Evolutionary conservation across 495 filamentous ascomycete genomes (phyloP).

Genomic region (Tuber indicum): DNA sequence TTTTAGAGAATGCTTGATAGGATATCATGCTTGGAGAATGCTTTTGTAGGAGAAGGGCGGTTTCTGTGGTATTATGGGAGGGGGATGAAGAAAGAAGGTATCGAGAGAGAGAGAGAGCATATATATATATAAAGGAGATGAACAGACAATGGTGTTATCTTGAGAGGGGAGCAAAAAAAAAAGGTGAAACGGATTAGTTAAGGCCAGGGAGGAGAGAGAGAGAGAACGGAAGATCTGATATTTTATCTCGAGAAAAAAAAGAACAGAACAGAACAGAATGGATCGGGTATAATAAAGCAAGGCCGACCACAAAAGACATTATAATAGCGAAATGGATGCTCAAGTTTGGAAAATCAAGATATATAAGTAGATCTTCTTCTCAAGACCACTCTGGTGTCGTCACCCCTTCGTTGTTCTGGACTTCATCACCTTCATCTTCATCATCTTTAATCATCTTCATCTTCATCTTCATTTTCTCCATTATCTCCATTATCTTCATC

Average conservation of each 20-base stretch:
- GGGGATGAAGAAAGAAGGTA: too few relatives aligned
- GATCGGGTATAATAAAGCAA: too few relatives aligned
- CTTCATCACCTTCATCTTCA: not conserved
- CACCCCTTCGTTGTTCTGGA: not conserved
- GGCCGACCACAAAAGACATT: not conserved
- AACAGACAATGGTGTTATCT: not conserved
- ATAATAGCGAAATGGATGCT: not conserved
- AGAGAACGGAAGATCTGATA: not conserved
- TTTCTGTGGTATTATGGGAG: too few relatives aligned
- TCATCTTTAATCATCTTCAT: not conserved
- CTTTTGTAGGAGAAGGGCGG: too few relatives aligned
- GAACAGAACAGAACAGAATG: not conserved
- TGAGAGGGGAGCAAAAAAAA: not conserved
- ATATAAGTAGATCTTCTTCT: not conserved
- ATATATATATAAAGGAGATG: not conserved
- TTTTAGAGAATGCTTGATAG: too few relatives aligned
- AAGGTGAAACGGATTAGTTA: not conserved
- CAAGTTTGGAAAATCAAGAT: not conserved
- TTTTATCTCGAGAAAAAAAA: not conserved
- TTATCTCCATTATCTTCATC: not conserved
- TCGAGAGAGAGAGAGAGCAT: too few relatives aligned
- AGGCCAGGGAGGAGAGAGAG: not conserved
- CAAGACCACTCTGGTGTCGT: not conserved
- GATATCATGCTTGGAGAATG: too few relatives aligned
- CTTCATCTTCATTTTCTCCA: not conserved